Conservation (phyloP, 768 basidiomycete genomes). For the Serpula lacrymans region DNA sequence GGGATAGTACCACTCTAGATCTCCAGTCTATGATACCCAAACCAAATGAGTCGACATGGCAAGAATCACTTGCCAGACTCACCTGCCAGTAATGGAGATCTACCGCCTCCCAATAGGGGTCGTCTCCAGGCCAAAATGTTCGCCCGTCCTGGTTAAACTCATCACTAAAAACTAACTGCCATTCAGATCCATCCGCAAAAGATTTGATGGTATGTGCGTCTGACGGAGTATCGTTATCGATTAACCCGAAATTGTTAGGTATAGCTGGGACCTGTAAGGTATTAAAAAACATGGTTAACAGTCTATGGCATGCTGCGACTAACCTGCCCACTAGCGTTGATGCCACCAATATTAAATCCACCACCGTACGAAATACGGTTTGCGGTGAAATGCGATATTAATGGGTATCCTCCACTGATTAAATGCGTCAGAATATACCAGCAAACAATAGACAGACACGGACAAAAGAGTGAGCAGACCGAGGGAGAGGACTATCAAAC, state of each 20-base stretch:
- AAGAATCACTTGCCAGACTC: constrained; percentile 5
- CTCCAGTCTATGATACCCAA: constrained; percentile 50
- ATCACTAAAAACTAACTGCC: constrained; percentile 80
- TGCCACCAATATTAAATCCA: constrained; percentile 74
- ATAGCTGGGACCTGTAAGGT: constrained; percentile 49
- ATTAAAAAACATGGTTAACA: constrained; percentile 2
- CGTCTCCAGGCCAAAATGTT: constrained; percentile 76
- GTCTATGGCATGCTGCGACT: constrained; percentile 9
- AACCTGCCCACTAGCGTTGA: constrained; percentile 72
- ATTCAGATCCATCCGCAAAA: constrained; percentile 49
- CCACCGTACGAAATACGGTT: constrained; percentile 45
- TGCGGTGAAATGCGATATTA: constrained; percentile 54
- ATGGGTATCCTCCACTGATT: constrained; percentile 58
- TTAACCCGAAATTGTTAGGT: constrained; percentile 62
- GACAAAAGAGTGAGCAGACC: constrained; percentile 62
- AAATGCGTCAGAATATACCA: not conserved
- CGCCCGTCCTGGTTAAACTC: constrained; percentile 82
- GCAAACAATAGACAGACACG: constrained; percentile 15
- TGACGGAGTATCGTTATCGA: constrained; percentile 74
- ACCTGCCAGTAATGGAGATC: constrained; percentile 80
- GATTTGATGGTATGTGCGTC: constrained; percentile 51
- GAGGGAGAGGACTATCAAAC: constrained; percentile 51
- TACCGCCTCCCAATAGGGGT: constrained; percentile 86
- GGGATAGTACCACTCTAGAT: constrained; percentile 90
- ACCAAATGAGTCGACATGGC: constrained; percentile 3